Conservation (phyloP, 148 eudicot genomes). For the Camellia granthamiana region DNA sequence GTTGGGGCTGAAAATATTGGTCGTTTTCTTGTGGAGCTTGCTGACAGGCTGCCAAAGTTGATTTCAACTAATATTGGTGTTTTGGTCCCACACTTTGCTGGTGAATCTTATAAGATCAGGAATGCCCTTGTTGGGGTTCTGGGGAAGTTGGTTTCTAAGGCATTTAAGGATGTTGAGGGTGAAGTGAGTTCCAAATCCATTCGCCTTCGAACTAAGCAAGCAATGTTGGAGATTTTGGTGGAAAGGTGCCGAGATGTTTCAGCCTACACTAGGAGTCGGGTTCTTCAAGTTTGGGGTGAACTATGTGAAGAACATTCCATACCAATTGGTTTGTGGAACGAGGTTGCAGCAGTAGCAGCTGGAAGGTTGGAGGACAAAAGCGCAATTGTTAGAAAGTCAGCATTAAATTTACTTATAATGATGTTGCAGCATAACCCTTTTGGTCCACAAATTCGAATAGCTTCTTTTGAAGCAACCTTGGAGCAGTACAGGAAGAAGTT, state of each 20-base stretch:
- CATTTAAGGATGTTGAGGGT: slow-evolving; percentile 84
- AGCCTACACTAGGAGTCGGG: slow-evolving; percentile 94
- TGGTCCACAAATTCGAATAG: slow-evolving; percentile 86
- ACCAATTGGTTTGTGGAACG: slow-evolving; percentile 94
- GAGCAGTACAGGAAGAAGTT: slow-evolving; percentile 80
- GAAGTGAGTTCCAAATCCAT: slow-evolving; percentile 85
- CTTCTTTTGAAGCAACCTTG: slow-evolving; percentile 86
- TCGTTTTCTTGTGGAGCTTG: slow-evolving; percentile 85
- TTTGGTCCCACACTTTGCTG: slow-evolving; percentile 89
- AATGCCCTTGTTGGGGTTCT: slow-evolving; percentile 92
- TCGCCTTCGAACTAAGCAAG: slow-evolving; percentile 90
- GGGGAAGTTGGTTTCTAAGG: slow-evolving; percentile 81
- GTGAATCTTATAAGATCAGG: slow-evolving; percentile 95
- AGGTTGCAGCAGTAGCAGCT: slow-evolving; percentile 82
- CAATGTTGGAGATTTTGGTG: slow-evolving; percentile 87
- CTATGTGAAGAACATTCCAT: slow-evolving; percentile 89
- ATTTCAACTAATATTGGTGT: slow-evolving; percentile 83
- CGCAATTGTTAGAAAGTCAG: slow-evolving; percentile 92
- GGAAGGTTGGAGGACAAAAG: slow-evolving; percentile 96
- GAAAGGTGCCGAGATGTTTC: slow-evolving; percentile 95
- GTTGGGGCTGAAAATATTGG: slow-evolving; percentile 94
- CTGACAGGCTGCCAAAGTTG: slow-evolving; percentile 82
- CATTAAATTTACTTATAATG: slow-evolving; percentile 75
- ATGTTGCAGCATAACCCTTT: slow-evolving; percentile 98
- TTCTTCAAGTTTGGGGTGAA: slow-evolving; percentile 95